Percentiles rank a stretch among this genome's conserved stretches.
phyloP scores from a whole-genome alignment of 805 yeast species.

The Lachancea sp. region DNA sequence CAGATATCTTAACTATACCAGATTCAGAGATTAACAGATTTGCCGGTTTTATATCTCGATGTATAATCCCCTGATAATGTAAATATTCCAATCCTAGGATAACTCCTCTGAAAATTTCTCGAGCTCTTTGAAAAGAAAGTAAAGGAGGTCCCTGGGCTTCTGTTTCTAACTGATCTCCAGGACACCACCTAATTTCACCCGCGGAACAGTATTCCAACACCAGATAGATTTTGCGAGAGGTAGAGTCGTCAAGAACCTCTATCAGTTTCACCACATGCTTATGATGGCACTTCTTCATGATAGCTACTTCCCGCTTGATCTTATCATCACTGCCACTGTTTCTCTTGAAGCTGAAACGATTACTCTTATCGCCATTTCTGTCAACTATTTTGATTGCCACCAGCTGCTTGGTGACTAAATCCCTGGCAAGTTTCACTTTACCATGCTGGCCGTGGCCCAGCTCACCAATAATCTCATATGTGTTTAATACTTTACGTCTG shows the following conservation, averaged over 20 bases:
- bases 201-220: constrained; percentile 84
- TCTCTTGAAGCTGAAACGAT: constrained; percentile 34
- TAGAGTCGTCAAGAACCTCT: constrained; percentile 83
- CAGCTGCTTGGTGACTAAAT: constrained; percentile 50
- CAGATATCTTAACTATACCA: constrained; percentile 83
- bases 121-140: constrained; percentile 57
- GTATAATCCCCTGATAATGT: constrained; percentile 86
- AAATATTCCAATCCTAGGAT: constrained; percentile 82
- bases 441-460: constrained; percentile 98
- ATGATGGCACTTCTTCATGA: constrained; percentile 86
- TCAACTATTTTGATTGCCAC: constrained; percentile 95
- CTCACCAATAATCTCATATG: constrained; percentile 82
- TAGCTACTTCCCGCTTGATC: constrained; percentile 81
- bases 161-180: constrained; percentile 35
- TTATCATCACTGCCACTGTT: constrained; percentile 58
- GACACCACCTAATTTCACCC: constrained; percentile 84
- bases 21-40: constrained; percentile 67
- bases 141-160: constrained; percentile 52
- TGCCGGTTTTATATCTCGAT: constrained; percentile 94
- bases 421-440: constrained; percentile 87
- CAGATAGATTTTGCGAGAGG: constrained; percentile 77
- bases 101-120: constrained; percentile 74
- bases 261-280: constrained; percentile 84
- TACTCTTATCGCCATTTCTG: constrained; percentile 43
- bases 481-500: constrained; percentile 73